Evolutionary conservation across 2,329 filamentous ascomycete genomes (phyloP).

Genomic region (Penicillium brevicompactum): DNA sequence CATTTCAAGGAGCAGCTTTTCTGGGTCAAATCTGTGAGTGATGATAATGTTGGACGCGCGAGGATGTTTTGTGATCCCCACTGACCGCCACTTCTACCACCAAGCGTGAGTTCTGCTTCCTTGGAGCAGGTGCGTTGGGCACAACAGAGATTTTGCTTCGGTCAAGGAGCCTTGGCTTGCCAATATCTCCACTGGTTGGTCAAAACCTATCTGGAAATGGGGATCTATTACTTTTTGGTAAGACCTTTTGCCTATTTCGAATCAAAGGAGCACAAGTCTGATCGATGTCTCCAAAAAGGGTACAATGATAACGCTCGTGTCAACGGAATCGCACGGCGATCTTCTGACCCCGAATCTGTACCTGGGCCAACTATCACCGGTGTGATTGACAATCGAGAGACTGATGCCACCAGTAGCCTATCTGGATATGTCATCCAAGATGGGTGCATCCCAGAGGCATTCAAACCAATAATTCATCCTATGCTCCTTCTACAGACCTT

Average conservation of each 20-base stretch:
- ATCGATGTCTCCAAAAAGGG: constrained; percentile 16
- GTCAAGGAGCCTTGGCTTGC: constrained; percentile 60
- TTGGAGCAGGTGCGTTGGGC: constrained; percentile 66
- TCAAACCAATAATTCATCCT: constrained; percentile 12
- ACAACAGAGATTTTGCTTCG: constrained; percentile 67
- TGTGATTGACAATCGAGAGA: constrained; percentile 14
- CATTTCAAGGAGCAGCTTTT: constrained; percentile 61
- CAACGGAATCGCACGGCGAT: constrained; percentile 7
- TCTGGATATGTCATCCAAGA: constrained; percentile 21
- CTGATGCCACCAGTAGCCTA: not conserved
- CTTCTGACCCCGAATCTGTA: not conserved
- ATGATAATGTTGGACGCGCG: not conserved
- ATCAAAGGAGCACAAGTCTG: not conserved
- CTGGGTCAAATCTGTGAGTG: constrained; percentile 61
- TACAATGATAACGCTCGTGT: constrained; percentile 39
- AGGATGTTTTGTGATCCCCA: not conserved
- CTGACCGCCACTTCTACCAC: not conserved
- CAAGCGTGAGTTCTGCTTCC: constrained; percentile 62
- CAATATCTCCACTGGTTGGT: constrained; percentile 60
- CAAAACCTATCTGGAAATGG: constrained; percentile 20
- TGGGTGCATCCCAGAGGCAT: constrained; percentile 17
- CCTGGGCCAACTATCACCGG: constrained; percentile 20
- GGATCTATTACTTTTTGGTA: constrained; percentile 12
- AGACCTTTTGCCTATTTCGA: not conserved
- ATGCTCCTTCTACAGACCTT: constrained; percentile 13